Base-by-base conservation (phyloP, 148 eudicot genomes). In the Oxyria digyna region DNA sequence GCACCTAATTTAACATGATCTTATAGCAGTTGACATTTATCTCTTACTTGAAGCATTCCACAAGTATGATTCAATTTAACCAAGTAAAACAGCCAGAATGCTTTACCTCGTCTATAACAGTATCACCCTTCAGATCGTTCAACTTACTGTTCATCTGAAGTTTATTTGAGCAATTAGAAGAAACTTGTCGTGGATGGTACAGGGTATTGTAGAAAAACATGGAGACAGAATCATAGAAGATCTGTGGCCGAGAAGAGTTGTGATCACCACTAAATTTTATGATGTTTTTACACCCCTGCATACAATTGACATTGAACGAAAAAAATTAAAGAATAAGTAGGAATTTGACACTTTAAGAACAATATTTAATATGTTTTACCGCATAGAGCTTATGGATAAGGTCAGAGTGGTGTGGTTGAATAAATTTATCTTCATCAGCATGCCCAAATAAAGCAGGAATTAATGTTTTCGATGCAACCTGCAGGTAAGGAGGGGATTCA, bases 231-330 rank as follows among this genome's bases (percentile, higher is more conserved):
- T 91, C 97, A 78, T 88, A 88, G 78, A 80, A 91, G 68, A 85
- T 87, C 64, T 88, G 96, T 41, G 97, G 96, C 63, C 97, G 83
- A 32, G 97, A 85, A 67, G 97, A 88, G 80, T 91, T 91, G 76
- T 91, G 97, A 82, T 91, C 97, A 37, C 97, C 97, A 62, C 89
- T 89, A 78, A 91, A 88, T 74, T 88, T 88, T 69, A 91, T 85
- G 69, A 91, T 87, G 81, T 82, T 87, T 79, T 91, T 91, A 78
- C 85, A 92, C 42, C 96, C 97, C 97, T 91, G 87, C 72, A 83
- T 37, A 72, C 71, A 69, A 73, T 67, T 38, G 72, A 29, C 38
- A 59, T 59, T 59, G 14, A 6, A 14, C 2, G 15, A 13, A 29
- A 14, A 29, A 13, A 5, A 59, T 31, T 59, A 6, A 37, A 29